Evolutionary conservation across 116 monocot genomes (phyloP), one percentile per base, ranked within the genome.

Genomic region (Posidonia oceanica): DNA sequence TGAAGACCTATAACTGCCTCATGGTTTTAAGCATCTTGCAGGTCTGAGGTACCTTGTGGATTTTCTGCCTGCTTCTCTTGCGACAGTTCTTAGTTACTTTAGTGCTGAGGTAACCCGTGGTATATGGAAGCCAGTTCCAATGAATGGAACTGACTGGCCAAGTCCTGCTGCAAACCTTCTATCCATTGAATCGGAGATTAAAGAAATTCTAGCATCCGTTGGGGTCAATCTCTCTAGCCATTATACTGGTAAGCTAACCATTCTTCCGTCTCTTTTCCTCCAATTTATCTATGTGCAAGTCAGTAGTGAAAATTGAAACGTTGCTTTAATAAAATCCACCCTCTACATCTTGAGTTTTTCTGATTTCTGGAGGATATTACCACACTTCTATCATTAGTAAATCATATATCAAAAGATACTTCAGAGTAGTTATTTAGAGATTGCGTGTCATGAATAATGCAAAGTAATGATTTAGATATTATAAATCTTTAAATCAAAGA

Each of bases 61-160:
- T 72, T 95, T 86, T 74, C 53, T 95, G 59, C 95, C 95, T 48
- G 95, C 95, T 58, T 88, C 91, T 63, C 83, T 95, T 67, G 95
- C 91, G 0, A 81, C 81, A 56, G 88, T 95, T 36, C 73, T 91
- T 36, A 91, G 79, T 64, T 95, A 95, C 74, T 95, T 95, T 68
- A 86, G 81, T 15, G 84, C 91, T 21, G 95, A 95, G 70, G 84
- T 91, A 79, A 91, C 95, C 66, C 91, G 95, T 55, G 91, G 95
- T 17, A 80, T 95, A 38, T 95, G 95, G 95, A 85, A 86, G 74
- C 82, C 84, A 14, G 95, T 91, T 77, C 58, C 64, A 29, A 88
- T 95, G 88, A 86, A 95, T 68, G 95, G 95, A 66, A 81, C 60
- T 60, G 91, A 95, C 64, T 95, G 95, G 91, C 95, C 95, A 4